A percentile compares a stretch with the other conserved stretches of the same genome.
phyloP scores from a whole-genome alignment of 305 asterid species.

The Fraxinus platypoda region DNA sequence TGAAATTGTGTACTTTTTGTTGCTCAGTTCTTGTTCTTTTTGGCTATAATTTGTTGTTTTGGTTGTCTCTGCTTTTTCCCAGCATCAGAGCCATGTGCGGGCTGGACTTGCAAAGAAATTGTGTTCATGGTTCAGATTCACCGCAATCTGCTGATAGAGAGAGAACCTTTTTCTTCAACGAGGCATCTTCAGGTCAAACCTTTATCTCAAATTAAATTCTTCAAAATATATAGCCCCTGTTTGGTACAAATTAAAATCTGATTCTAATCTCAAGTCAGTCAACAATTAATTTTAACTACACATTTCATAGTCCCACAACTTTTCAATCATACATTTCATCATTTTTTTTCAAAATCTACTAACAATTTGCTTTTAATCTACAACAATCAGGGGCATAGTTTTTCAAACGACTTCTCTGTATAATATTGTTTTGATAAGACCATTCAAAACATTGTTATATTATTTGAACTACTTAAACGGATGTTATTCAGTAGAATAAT shows the following conservation, averaged over 20 bases:
- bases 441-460: neutral
- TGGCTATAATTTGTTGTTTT: constrained; percentile 11
- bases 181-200: constrained; percentile 54
- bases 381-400: no score
- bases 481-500: neutral
- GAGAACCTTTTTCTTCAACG: constrained; percentile 61
- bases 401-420: neutral
- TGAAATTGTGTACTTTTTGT: neutral
- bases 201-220: neutral
- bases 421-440: neutral
- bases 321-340: neutral
- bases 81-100: constrained; percentile 89
- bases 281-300: no score
- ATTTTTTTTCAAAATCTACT: no score
- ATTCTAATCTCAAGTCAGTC: no score
- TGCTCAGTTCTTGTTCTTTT: neutral
- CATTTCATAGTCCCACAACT: no score
- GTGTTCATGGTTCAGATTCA: constrained; percentile 90
- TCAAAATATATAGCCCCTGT: neutral
- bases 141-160: constrained; percentile 70
- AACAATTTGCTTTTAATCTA: no score
- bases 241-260: no score
- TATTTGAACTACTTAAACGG: neutral
- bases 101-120: constrained; percentile 53
- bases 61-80: constrained; percentile 12